Percentiles rank a stretch among this genome's conserved stretches.
phyloP scores from a whole-genome alignment of 1,284 basidiomycete genomes.

The Limonomyces culmigenus region DNA sequence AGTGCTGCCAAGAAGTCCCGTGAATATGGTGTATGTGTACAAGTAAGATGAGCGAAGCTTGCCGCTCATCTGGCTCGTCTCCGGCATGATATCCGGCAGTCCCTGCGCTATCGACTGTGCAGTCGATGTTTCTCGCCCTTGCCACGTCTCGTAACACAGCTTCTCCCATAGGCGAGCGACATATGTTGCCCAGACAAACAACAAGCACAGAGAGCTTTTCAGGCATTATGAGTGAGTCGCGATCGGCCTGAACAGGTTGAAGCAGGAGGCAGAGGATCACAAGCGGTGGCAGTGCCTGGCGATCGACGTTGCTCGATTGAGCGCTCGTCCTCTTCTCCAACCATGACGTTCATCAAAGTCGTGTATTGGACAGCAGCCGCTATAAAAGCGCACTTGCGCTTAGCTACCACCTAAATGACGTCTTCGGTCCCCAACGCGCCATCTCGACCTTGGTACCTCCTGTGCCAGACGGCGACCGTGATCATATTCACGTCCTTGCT shows the following conservation, averaged over 20 bases:
- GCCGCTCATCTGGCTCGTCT: constrained; percentile 61
- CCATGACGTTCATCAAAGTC: too few relatives aligned
- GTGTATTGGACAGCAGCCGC: not conserved
- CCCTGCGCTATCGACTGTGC: constrained; percentile 56
- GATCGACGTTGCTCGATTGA: too few relatives aligned
- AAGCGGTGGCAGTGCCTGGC: too few relatives aligned
- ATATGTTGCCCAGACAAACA: constrained; percentile 67
- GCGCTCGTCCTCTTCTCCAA: too few relatives aligned
- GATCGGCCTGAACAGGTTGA: too few relatives aligned
- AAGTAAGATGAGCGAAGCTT: constrained; percentile 6
- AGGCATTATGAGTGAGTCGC: too few relatives aligned
- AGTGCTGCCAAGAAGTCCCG: not conserved
- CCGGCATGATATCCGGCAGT: constrained; percentile 58
- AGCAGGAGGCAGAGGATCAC: too few relatives aligned
- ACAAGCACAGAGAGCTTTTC: too few relatives aligned
- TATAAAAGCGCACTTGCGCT: not conserved
- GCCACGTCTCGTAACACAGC: constrained; percentile 51
- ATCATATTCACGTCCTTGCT: not conserved
- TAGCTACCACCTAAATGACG: too few relatives aligned
- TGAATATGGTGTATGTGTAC: not conserved
- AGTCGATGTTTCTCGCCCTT: constrained; percentile 39
- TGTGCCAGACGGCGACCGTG: not conserved
- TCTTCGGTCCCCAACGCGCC: not conserved
- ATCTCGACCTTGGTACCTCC: not conserved
- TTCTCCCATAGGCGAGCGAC: constrained; percentile 68